Conservation (phyloP, 2,329 filamentous ascomycete species). For the Nemania sp. region DNA sequence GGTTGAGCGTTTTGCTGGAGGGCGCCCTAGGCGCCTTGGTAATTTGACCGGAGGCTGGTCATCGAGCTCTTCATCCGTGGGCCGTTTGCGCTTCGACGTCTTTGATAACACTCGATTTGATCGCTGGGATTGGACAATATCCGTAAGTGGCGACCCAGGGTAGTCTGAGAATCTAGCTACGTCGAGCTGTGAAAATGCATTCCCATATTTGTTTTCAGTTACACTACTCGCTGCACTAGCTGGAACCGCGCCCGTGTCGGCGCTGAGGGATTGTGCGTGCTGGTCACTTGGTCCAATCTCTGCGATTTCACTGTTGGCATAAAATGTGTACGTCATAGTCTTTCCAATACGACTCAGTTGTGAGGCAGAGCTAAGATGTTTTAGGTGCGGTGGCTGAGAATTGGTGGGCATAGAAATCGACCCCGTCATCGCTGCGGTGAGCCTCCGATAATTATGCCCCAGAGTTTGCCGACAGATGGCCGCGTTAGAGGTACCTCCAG, state of each 20-base stretch:
- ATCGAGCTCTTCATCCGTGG: conserved; percentile 21
- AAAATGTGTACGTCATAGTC: conserved; percentile 58
- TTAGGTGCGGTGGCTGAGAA: conserved; percentile 56
- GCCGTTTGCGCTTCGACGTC: conserved; percentile 35
- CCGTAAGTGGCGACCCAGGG: conserved; percentile 35
- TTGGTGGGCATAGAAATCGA: conserved; percentile 50
- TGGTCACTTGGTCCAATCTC: conserved; percentile 5
- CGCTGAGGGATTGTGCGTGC: conserved; percentile 11
- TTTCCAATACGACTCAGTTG: conserved; percentile 55
- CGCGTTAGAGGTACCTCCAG: conserved; percentile 50
- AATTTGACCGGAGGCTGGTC: conserved; percentile 23
- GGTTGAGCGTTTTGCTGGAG: conserved; percentile 2
- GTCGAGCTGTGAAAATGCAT: conserved; percentile 41
- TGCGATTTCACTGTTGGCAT: conserved; percentile 41
- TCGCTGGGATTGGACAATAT: conserved; percentile 31
- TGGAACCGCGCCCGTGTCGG: background rate
- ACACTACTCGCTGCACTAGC: conserved; percentile 4
- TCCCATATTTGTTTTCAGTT: background rate
- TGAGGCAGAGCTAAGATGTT: conserved; percentile 55
- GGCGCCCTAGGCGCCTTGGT: conserved; percentile 19
- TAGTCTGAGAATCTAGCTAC: conserved; percentile 36
- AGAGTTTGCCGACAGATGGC: conserved; percentile 50
- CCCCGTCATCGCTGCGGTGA: conserved; percentile 51
- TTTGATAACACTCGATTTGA: conserved; percentile 10
- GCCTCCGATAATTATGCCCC: conserved; percentile 51